Base-by-base conservation (phyloP, 768 basidiomycete species). In the Mycena indigotica region DNA sequence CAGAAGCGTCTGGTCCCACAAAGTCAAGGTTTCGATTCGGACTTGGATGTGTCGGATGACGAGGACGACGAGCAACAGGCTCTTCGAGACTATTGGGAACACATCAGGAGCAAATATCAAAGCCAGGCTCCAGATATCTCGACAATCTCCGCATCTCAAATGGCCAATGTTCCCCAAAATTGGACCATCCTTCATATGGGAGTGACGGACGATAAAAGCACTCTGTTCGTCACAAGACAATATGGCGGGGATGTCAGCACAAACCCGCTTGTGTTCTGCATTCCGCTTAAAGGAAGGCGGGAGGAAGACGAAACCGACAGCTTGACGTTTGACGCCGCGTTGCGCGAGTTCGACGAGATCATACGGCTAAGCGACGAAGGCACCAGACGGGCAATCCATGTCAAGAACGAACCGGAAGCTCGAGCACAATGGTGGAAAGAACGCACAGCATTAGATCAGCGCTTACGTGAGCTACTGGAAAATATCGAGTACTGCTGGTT, bases 401-500 rank as follows among this genome's bases (percentile, higher is more conserved):
- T 98, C 55, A 87, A 86, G 62, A 83, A 88, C 39, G 85, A 89
- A 57, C 76, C 77, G 41, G 81, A 82, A 28, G 91, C 84, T 1
- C 79, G 87, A 59, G 76, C 80, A 0, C 80, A 77, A 1, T 98
- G 97, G 97, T 99, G 97, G 97, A 85, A 84, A 30, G 81, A 86
- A 52, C 80, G 97, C 3, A 73, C 76, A 23, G 82, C 79, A 21
- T 78, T 98, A n/a, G 95, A 98, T 66, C 77, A 76, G 46, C 81
- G 93, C 23, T 69, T 99, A 66, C 77, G 83, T 55, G 84, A 84
- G 28, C 72, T 99, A 5, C 70, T 97, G 29, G 84, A 85, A 61
- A 93, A 88, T 61, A 87, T 99, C 41, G 97, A 98, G 69, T 95
- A 91, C 65, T 94, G 91, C 67, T 98, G 97, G 97, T 79, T 99